phyloP scores from a whole-genome alignment of 306 rosid genomes.

The Quercus glauca region DNA sequence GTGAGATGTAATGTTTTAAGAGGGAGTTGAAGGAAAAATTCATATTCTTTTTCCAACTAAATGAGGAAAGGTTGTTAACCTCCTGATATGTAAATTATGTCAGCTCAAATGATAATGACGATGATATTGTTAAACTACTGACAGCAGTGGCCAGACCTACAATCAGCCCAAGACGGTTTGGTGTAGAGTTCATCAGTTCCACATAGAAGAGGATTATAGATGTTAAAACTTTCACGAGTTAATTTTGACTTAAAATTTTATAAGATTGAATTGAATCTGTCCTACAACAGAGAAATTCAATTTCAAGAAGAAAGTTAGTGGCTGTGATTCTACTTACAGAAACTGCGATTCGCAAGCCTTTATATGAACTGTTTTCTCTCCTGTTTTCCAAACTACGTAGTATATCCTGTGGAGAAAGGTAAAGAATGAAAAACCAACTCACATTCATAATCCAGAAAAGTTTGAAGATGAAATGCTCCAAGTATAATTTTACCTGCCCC shows the following conservation, averaged over 20 bases:
- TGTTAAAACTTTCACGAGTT: neutral
- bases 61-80: no score
- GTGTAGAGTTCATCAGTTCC: neutral
- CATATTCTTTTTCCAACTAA: no score
- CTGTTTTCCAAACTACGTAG: conserved; percentile 23
- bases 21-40: no score
- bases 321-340: conserved; percentile 22
- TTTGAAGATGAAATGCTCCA: neutral
- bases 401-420: conserved; percentile 16
- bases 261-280: neutral
- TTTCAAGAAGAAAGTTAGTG: neutral
- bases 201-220: neutral
- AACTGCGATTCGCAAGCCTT: conserved; percentile 26
- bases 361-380: conserved; percentile 21
- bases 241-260: neutral
- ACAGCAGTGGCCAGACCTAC: neutral
- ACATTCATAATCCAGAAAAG: neutral
- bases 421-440: neutral
- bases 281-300: neutral
- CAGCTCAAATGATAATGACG: no score
- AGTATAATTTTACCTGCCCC: conserved; percentile 26
- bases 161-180: neutral
- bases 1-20: no score
- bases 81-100: no score
- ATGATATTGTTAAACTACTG: neutral